Base-by-base conservation (phyloP, 257 asterid species). In the Schizonepeta tenuifolia region DNA sequence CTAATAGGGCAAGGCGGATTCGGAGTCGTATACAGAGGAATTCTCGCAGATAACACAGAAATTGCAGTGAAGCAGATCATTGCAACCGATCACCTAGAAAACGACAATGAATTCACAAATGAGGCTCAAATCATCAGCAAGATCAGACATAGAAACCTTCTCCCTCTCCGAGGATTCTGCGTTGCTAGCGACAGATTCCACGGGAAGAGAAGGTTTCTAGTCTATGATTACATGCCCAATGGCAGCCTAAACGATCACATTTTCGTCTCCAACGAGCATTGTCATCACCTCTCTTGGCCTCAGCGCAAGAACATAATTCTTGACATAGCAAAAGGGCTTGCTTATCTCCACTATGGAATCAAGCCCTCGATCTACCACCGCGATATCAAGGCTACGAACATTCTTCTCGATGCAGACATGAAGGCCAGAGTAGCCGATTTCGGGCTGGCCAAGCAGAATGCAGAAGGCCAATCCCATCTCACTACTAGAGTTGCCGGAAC, bases 401-500 rank as follows among this genome's bases (percentile, higher is more conserved):
- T 87, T 44, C 93, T 87, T n/a, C 67, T 87, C 18, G 90, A 87
- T n/a, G 66, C 74, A 0, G 85, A 82, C 0, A 82, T 83, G 85
- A 85, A 78, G 28, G 87, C 93, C 0, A 72, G 79, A 51, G 87
- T 87, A 31, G 84, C 87, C 0, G 90, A 87, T 76, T 87, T 87
- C 35, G 93, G 90, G 40, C 35, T 87, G 57, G 93, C 93, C 10
- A 85, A 74, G 75, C 90, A 85, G 65, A 85, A 67, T n/a, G 28
- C 60, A 60, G 89, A 87, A 67, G 89, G 86, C 22, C 90, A 87
- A 21, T 77, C 86, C 21, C 90, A 87, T 69, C 80, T 85, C 44
- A 82, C 93, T 1, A 87, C 90, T 0, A 78, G 90, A 43, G 90
- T 87, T n/a, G 93, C 90, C 0, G 93, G 93, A 0, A 87, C 90